Percentiles rank a stretch among this genome's conserved stretches.
phyloP scores from a whole-genome alignment of 1,139 yeast genomes.

The Chernovozyma aurita region DNA sequence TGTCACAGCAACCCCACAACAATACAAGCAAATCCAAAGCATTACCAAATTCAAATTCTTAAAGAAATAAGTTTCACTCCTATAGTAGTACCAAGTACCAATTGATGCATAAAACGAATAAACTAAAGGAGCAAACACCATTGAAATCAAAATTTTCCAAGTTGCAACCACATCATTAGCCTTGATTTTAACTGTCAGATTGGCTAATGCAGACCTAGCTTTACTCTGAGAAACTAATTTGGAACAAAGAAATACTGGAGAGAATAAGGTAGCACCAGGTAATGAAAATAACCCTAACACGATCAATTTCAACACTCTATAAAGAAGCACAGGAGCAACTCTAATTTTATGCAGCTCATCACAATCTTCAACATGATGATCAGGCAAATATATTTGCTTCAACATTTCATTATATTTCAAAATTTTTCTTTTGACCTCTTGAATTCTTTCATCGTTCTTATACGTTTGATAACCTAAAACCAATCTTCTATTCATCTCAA shows the following conservation, averaged over 20 bases:
- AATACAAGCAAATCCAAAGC: conserved; percentile 47
- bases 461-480: conserved; percentile 73
- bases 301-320: conserved; percentile 50
- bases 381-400: conserved; percentile 70
- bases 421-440: conserved; percentile 56
- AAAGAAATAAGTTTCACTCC: conserved; percentile 17
- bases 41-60: conserved; percentile 16
- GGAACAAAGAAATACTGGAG: conserved; percentile 84
- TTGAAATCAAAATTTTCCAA: conserved; percentile 87
- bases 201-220: conserved; percentile 78
- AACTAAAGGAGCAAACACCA: conserved; percentile 84
- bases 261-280: conserved; percentile 80
- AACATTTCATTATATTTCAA: conserved; percentile 64
- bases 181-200: conserved; percentile 81
- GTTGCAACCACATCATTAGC: conserved; percentile 94
- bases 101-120: conserved; percentile 75
- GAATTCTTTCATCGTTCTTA: conserved; percentile 67
- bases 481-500: conserved; percentile 85
- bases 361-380: conserved; percentile 80
- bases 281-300: conserved; percentile 59
- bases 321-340: conserved; percentile 44
- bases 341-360: conserved; percentile 41
- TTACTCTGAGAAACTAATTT: conserved; percentile 66
- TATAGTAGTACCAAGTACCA: conserved; percentile 49
- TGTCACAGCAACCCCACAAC: conserved; percentile 65